Evolutionary conservation across 768 basidiomycete species (phyloP).

Genomic region (Serendipita sp.): DNA sequence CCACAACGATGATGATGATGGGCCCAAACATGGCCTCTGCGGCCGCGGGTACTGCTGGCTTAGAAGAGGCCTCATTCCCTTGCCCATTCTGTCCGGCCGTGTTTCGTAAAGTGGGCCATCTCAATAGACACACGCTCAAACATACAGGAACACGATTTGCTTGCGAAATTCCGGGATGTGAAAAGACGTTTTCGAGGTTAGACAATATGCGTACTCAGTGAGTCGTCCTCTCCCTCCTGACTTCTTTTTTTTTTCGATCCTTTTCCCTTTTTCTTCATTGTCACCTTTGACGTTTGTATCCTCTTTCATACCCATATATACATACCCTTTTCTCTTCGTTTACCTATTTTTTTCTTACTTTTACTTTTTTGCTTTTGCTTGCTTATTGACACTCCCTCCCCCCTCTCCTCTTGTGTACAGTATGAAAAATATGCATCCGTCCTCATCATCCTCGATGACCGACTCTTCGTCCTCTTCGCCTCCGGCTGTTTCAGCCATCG

Average conservation of each 20-base stretch:
- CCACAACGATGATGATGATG: too few species aligned
- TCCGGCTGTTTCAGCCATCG: too few species aligned
- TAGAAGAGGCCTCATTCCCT: not conserved
- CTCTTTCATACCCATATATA: too few species aligned
- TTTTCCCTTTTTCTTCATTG: too few species aligned
- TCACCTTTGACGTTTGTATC: too few species aligned
- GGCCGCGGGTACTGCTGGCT: not conserved
- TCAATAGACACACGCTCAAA: conserved; percentile 1
- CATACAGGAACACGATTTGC: not conserved
- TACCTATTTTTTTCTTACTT: too few species aligned
- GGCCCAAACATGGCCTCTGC: too few species aligned
- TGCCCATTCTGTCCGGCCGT: conserved; percentile 1
- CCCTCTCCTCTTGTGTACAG: not conserved
- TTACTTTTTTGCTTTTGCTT: too few species aligned
- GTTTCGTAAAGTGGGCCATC: not conserved
- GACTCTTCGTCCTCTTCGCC: too few species aligned
- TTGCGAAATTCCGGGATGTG: not conserved
- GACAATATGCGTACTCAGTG: conserved; percentile 5
- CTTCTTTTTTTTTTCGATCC: not conserved
- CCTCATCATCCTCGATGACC: not conserved
- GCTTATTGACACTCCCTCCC: too few species aligned
- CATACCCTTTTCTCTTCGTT: too few species aligned
- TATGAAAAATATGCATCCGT: conserved; percentile 3
- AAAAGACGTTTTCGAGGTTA: conserved; percentile 1
- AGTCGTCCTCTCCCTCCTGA: not conserved